phyloP scores from a whole-genome alignment of 2,329 filamentous ascomycete species.

The Neocatenulostroma microsporum region DNA sequence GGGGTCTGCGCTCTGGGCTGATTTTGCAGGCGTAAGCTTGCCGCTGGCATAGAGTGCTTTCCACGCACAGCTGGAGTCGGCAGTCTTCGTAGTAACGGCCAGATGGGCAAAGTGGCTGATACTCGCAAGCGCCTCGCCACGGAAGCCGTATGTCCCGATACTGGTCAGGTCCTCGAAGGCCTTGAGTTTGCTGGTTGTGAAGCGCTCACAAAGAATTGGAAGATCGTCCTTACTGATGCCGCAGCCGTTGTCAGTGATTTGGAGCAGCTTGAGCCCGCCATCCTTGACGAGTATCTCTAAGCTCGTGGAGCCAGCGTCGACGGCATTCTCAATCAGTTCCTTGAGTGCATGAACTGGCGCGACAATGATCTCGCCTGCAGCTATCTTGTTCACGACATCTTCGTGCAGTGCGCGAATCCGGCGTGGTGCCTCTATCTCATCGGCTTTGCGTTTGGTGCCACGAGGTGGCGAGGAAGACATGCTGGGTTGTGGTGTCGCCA shows the following conservation, averaged over 20 bases:
- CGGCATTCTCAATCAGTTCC: conserved; percentile 92
- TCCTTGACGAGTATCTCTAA: conserved; percentile 91
- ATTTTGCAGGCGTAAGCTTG: conserved; percentile 71
- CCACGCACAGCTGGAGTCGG: conserved; percentile 81
- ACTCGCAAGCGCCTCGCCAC: conserved; percentile 89
- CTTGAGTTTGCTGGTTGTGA: conserved; percentile 93
- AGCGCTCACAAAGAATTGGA: conserved; percentile 85
- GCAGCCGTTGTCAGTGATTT: conserved; percentile 95
- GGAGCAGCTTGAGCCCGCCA: conserved; percentile 85
- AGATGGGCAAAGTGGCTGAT: conserved; percentile 98
- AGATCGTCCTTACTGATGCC: conserved; percentile 93
- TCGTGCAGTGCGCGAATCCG: conserved; percentile 71
- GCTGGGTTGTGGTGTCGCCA: background rate
- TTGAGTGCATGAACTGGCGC: conserved; percentile 94
- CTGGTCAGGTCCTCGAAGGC: conserved; percentile 80
- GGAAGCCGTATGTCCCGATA: conserved; percentile 97
- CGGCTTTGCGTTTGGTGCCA: conserved; percentile 29
- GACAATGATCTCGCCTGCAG: conserved; percentile 95
- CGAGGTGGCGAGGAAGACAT: conserved; percentile 23
- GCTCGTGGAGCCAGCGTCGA: conserved; percentile 90
- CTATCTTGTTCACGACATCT: conserved; percentile 97
- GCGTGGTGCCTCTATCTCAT: conserved; percentile 31
- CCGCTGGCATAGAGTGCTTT: conserved; percentile 81
- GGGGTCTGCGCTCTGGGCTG: conserved; percentile 77
- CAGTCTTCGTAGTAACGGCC: conserved; percentile 87